A percentile compares a stretch with the other conserved stretches of the same genome.
phyloP scores from a whole-genome alignment of 2,329 filamentous ascomycete genomes.

The Colletotrichum chlorophyti region DNA sequence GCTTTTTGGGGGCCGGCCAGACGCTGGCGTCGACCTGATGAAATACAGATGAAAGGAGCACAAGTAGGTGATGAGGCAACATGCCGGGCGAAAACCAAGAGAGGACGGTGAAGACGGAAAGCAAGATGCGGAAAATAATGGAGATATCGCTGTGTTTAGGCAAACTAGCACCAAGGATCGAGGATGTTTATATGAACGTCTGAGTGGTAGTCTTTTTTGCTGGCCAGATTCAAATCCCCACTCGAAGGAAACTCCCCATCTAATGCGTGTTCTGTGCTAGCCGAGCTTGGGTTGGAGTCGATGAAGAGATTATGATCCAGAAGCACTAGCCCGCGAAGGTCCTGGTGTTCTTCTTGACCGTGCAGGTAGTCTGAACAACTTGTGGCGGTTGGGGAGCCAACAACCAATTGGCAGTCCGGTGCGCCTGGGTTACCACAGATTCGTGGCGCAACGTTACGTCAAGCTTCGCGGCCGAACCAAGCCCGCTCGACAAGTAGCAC shows the following conservation, averaged over 20 bases:
- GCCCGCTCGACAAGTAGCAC: conserved; percentile 4
- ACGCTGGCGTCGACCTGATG: conserved; percentile 53
- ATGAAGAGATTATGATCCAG: too few species aligned
- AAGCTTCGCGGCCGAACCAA: conserved; percentile 4
- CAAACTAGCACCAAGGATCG: background rate
- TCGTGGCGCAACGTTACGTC: conserved; percentile 26
- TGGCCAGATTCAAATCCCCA: too few species aligned
- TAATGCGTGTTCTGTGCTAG: too few species aligned
- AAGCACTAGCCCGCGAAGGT: background rate
- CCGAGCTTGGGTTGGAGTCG: too few species aligned
- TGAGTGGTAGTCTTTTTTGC: too few species aligned
- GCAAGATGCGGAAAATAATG: background rate
- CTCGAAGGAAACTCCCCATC: too few species aligned
- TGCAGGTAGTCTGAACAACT: background rate
- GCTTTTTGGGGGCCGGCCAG: conserved; percentile 62
- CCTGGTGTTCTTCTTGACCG: background rate
- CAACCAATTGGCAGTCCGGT: conserved; percentile 3
- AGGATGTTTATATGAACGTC: conserved; percentile 9
- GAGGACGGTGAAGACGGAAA: background rate
- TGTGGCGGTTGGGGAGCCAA: conserved; percentile 18
- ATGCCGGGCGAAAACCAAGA: conserved; percentile 29
- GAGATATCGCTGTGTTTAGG: background rate
- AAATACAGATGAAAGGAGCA: conserved; percentile 47
- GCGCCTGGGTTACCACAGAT: background rate
- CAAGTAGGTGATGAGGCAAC: conserved; percentile 41